Percentiles rank a stretch among this genome's conserved stretches.
Evolutionary conservation across 2,329 filamentous ascomycete genomes (phyloP).

Genomic region (Colletotrichum karsti): DNA sequence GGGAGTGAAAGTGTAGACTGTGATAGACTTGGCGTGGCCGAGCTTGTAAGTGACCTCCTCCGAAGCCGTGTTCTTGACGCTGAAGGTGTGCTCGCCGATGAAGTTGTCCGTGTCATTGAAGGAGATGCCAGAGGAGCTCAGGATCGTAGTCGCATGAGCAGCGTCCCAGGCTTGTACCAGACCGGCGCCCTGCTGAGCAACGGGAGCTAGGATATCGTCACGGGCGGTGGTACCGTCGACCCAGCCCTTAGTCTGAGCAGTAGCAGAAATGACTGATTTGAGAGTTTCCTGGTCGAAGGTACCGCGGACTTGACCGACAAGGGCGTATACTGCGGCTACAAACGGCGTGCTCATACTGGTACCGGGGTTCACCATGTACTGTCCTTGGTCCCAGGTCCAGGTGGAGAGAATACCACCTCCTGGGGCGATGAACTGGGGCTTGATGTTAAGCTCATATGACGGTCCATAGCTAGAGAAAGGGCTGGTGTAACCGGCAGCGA

Average conservation of each 20-base stretch:
- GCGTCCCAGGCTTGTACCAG: slow-evolving; percentile 51
- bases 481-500: slow-evolving; percentile 45
- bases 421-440: slow-evolving; percentile 56
- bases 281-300: slow-evolving; percentile 35
- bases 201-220: slow-evolving; percentile 37
- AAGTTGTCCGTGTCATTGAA: slow-evolving; percentile 56
- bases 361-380: slow-evolving; percentile 59
- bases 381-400: slow-evolving; percentile 48
- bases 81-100: slow-evolving; percentile 41
- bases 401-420: slow-evolving; percentile 62
- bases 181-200: slow-evolving; percentile 52
- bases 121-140: slow-evolving; percentile 46
- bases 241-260: slow-evolving; percentile 39
- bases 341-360: slow-evolving; percentile 65
- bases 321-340: slow-evolving; percentile 47
- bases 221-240: slow-evolving; percentile 35
- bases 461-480: slow-evolving; percentile 54
- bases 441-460: slow-evolving; percentile 54
- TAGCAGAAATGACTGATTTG: slow-evolving; percentile 37
- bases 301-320: slow-evolving; percentile 40
- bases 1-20: slow-evolving; percentile 45
- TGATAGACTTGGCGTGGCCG: slow-evolving; percentile 42
- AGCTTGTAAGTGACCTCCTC: slow-evolving; percentile 47
- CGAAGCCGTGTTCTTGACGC: slow-evolving; percentile 47
- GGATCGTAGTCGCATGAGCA: slow-evolving; percentile 44